Base-by-base conservation (phyloP, 2,329 filamentous ascomycete genomes). In the Aspergillus melleus region DNA sequence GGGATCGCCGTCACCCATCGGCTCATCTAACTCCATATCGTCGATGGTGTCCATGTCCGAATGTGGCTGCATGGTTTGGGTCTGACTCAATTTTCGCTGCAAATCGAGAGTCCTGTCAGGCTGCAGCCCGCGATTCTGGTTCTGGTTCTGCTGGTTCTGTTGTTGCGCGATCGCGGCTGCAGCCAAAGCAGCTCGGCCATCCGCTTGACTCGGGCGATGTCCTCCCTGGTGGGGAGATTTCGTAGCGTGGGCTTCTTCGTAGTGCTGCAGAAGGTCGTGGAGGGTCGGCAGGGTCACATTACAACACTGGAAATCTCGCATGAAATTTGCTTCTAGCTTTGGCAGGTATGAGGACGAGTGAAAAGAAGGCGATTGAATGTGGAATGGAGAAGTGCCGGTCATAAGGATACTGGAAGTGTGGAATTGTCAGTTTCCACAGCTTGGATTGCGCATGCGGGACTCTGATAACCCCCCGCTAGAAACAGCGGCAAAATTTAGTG, bases 1-100 rank as follows among this genome's bases (percentile, higher is more conserved):
- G 58, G 69, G 62, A 70, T 80, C 66, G 14, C 66, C 71, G 67
- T 80, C 71, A 60, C 86, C 88, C 52, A 90, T 82, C 8, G 88
- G 85, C 68, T 96, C 92, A 71, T 98, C 94, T 89, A 98, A 90
- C 71, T 98, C 94, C 94, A 98, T 97, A 71, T 96, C 92, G 55
- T 92, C 92, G 30, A 96, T 86, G 19, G 91, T 87, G 70, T 96
- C 93, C 81, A 96, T 87, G 61, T 96, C 90, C 22, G 69, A 67
- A 57, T 74, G 73, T 46, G 72, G 71, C 54, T 72, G 70, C 52
- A 66, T 50, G 12, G 67, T 67, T 9, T 68, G 70, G 53, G 64
- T 74, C 61, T 74, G 74, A 62, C 68, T 72, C 63, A 75, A 61
- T 52, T 77, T 77, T 44, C 73, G 72, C 63, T 75, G 74, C 66